phyloP scores from a whole-genome alignment of 1,284 basidiomycete genomes.

The Ganoderma sinense region DNA sequence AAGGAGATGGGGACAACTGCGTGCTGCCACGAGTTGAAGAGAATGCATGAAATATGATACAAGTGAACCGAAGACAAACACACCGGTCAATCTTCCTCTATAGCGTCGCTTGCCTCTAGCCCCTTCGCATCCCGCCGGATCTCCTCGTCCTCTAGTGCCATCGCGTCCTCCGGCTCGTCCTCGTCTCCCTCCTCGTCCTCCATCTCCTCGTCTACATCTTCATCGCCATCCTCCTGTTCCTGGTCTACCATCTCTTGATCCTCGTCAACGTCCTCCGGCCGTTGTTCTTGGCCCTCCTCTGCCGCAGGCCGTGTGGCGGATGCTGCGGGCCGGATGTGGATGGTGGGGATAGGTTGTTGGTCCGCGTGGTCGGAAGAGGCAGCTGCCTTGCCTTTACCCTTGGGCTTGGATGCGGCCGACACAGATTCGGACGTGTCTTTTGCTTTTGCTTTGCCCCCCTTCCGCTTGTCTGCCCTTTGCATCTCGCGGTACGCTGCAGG shows the following conservation, averaged over 20 bases:
- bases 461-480: slow-evolving; percentile 62
- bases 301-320: slow-evolving; percentile 25
- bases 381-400: slow-evolving; percentile 38
- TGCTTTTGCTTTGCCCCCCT: slow-evolving; percentile 48
- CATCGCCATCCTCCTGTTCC: slow-evolving; percentile 34
- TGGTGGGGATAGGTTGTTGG: slow-evolving; percentile 30
- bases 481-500: slow-evolving; percentile 65
- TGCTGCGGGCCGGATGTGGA: slow-evolving; percentile 31
- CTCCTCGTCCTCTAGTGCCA: slow-evolving; percentile 36
- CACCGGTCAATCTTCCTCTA: slow-evolving; percentile 11
- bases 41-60: slow-evolving; percentile 4
- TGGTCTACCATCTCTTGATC: slow-evolving; percentile 42
- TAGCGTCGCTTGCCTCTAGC: slow-evolving; percentile 20
- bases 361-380: slow-evolving; percentile 8
- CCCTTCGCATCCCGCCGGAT: slow-evolving; percentile 25
- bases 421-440: slow-evolving; percentile 34
- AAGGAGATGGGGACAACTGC: background rate
- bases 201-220: slow-evolving; percentile 32
- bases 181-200: slow-evolving; percentile 33
- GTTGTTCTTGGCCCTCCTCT: slow-evolving; percentile 28
- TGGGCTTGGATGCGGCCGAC: slow-evolving; percentile 32
- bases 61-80: slow-evolving; percentile 4
- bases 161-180: slow-evolving; percentile 33
- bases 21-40: background rate
- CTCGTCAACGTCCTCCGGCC: slow-evolving; percentile 37